Base-by-base conservation (phyloP, 2,329 filamentous ascomycete genomes). In the Penicillium decumbens region DNA sequence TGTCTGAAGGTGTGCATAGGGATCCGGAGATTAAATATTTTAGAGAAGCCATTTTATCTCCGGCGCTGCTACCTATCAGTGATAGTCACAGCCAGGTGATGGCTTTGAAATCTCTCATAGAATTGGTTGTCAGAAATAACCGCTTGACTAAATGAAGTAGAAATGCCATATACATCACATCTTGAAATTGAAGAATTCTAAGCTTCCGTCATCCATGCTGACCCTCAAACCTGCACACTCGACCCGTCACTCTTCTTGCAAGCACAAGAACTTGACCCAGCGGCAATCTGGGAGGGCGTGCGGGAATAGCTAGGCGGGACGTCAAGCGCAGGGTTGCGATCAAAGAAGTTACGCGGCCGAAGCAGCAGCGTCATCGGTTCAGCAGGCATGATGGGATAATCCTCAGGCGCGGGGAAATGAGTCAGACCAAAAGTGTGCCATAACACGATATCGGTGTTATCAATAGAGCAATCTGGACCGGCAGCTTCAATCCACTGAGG, bases 371-470 rank as follows among this genome's bases (percentile, higher is more conserved):
- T 88, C 80, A 95, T 91, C 0, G 88, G 87, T 75, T 91, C 87
- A 0, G 82, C 87, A 0, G 89, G 89, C 90, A 95, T 95, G 60
- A 95, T 78, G 27, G 91, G 91, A 75, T 89, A 95, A 70, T 95
- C 91, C 66, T 96, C 91, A 0, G 90, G 89, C 0, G 87, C 76
- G 0, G 91, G 90, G 75, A 95, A 92, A 67, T 95, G 91, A 0
- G 87, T 92, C 30, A 95, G 77, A 30, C 91, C 91, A 63, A 95
- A 96, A 0, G 89, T 95, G 72, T 95, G 90, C 90, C 90, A 96
- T 13, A 95, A 80, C 1, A 96, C 90, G 27, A 95, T 74, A 66
- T 96, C 88, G 0, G 84, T 88, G 75, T 95, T 87, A 47, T 87
- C 87, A 58, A 95, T 83, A 24, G 75, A 80, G 49, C 80, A 82